Base-by-base conservation (phyloP, 495 filamentous ascomycete species). In the Usnea hakonensis region DNA sequence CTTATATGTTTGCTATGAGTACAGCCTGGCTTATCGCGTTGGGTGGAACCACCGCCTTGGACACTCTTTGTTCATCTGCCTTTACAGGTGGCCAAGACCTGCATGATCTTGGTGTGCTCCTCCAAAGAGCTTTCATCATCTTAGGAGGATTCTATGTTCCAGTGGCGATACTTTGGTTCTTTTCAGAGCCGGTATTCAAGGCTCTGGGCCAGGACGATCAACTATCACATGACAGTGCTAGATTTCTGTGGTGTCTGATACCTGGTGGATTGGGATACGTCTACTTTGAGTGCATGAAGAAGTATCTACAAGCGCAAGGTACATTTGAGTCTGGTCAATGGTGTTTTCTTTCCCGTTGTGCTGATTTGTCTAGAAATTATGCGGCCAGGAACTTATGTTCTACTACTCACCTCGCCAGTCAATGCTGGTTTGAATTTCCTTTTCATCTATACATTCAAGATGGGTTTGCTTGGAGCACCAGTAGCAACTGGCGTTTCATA, bases 1-100 rank as follows among this genome's bases (percentile, higher is more conserved):
- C 88, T 0, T 90, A 93, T 74, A 92, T 96, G 92, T 97, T 96
- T 65, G 92, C 92, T 44, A 89, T 91, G 87, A 84, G 89, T 14
- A 93, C 90, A 1, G 92, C 82, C 1, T 96, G 92, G 92, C 79
- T 97, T 57, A 88, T 97, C 68, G 92, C 86, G 0, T 78, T 97
- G 5, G 92, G 92, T n/a, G 92, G 92, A 8, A 93, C 91, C 3
- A 97, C 90, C 2, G 91, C 91, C 2, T 77, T 96, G 37, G 91
- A 96, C 73, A 96, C 91, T 1, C 77, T 96, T 16, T 90, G 88
- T 16, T 93, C 90, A 1, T 88, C 87, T 21, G 86, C 85, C n/a
- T 96, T 89, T 70, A 96, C 91, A 0, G 90, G 89, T 0, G 92
- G 89, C 61, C 78, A 83, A 62, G 88, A 94, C 70, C 89, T 85